A percentile compares a stretch with the other conserved stretches of the same genome.
Evolutionary conservation across 176 grass and related monocot species (phyloP).

Genomic region (Tillandsia fasciculata): DNA sequence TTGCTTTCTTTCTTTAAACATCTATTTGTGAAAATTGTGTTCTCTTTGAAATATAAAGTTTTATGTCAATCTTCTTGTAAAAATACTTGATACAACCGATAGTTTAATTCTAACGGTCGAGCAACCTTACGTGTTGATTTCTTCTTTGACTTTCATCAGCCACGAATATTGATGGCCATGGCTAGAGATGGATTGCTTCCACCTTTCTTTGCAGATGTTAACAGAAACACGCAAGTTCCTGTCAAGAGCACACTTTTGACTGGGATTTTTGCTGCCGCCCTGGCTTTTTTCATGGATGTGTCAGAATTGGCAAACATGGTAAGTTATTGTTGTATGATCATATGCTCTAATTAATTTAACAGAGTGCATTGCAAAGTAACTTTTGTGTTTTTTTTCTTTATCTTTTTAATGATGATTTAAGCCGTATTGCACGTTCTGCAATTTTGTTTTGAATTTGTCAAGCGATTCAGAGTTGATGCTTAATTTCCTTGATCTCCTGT

Average conservation of each 20-base stretch:
- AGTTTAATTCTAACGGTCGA: too few species aligned
- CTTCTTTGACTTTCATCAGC: constrained; percentile 37
- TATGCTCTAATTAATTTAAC: background rate
- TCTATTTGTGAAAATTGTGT: too few species aligned
- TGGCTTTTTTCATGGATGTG: constrained; percentile 91
- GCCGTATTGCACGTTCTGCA: background rate
- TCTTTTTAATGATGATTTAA: constrained; percentile 1
- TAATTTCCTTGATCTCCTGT: constrained; percentile 26
- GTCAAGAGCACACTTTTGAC: constrained; percentile 66
- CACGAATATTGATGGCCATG: constrained; percentile 95
- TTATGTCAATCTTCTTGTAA: too few species aligned
- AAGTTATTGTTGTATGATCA: constrained; percentile 11
- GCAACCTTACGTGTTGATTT: too few species aligned
- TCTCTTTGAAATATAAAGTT: too few species aligned
- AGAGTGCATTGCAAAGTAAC: too few species aligned
- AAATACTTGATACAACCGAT: too few species aligned
- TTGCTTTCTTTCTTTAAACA: too few species aligned
- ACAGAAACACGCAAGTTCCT: constrained; percentile 59
- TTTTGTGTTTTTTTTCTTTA: constrained; percentile 2
- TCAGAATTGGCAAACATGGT: constrained; percentile 85
- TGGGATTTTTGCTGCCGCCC: constrained; percentile 46
- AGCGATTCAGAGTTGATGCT: background rate
- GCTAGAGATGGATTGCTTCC: constrained; percentile 83
- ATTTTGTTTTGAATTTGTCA: constrained; percentile 14
- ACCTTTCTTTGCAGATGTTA: constrained; percentile 52